Conservation (phyloP, 331 rosid species). For the Dryas integrifolia region DNA sequence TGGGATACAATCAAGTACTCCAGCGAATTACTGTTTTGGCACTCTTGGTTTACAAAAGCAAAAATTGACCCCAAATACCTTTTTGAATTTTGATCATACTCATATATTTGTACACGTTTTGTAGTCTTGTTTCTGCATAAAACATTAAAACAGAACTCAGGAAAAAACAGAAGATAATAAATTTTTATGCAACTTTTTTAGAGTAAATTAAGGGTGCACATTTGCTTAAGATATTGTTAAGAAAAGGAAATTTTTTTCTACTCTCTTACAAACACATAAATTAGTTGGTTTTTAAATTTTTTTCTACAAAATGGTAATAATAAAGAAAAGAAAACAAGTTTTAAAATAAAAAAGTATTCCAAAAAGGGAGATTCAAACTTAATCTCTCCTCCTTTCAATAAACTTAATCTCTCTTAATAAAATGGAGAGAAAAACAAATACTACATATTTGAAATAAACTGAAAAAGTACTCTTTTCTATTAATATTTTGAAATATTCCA, state of each 20-base stretch:
- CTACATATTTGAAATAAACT: no score
- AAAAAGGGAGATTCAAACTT: no score
- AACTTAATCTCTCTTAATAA: no score
- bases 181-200: background rate
- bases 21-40: background rate
- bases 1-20: no score
- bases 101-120: background rate
- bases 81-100: background rate
- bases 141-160: background rate
- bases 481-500: no score
- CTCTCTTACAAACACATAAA: background rate
- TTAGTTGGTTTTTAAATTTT: no score
- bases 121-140: background rate
- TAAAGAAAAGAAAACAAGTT: no score
- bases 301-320: no score
- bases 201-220: background rate
- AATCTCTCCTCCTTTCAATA: no score
- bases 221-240: background rate
- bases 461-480: no score
- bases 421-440: no score
- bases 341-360: no score
- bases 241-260: background rate
- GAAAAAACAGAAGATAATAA: background rate
- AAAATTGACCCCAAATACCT: slow-evolving; percentile 4
- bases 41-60: background rate